Base-by-base conservation (phyloP, 768 basidiomycete species). In the Termitomyces sp. region DNA sequence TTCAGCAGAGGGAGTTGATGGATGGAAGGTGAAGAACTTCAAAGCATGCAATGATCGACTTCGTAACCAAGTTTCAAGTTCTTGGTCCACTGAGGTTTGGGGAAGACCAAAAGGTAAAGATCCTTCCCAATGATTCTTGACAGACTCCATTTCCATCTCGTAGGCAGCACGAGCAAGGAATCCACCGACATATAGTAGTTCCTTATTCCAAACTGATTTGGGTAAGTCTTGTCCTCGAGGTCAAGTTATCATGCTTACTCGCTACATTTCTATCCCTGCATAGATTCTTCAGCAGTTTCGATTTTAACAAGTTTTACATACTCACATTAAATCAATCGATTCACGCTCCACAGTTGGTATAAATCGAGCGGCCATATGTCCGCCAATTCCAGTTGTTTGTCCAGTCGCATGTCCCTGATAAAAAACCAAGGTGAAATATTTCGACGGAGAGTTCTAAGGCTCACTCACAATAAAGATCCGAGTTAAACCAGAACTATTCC, bases 291-390 rank as follows among this genome's bases (percentile, higher is more conserved):
- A 61, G 20, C 52, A 57, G 40, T 48, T 32, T 30, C 3, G 40
- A 52, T 57, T 10, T 51, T 40, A 40, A 46, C 13, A 16, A 28
- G 26, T 40, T 45, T 47, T 48, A 49, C 10, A 40, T 56, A 69
- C 85, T 71, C 66, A 91, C 87, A 93, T 87, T 32, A 95, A 75
- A 71, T 92, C 94, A 61, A 95, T 88, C 0, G 89, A 90, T 72
- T 98, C 96, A 60, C 96, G 83, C 70, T 98, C 96, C 8, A 98
- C 95, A 0, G 95, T 98, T 10, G 94, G 92, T 56, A 98, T 95
- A 67, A 97, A 97, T 3, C 94, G 79, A 9, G 90, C 87, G 0
- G 92, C 74, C 72, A 82, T 79, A 63, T 81, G 80, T 2, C 81
- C 80, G 18, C 78, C 82, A 32, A 86, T 73, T 41, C 96, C 95